A percentile compares a stretch with the other conserved stretches of the same genome.
Evolutionary conservation across 306 rosid genomes (phyloP).

Genomic region (Canavalia ensiformis): DNA sequence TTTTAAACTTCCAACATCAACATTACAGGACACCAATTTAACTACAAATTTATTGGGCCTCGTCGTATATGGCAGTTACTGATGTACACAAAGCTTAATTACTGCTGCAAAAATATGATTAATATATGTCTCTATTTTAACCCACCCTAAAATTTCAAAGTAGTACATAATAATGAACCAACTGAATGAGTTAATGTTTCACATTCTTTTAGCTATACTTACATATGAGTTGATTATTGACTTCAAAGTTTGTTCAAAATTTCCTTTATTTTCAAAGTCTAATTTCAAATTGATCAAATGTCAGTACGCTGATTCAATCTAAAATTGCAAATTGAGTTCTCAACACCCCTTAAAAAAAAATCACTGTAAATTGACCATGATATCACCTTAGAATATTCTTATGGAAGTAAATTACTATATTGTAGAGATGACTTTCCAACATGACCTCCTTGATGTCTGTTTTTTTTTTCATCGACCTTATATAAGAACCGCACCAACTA

Average conservation of each 20-base stretch:
- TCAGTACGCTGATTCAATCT: no score
- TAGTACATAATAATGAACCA: not conserved
- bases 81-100: not conserved
- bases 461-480: no score
- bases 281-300: constrained; percentile 24
- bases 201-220: not conserved
- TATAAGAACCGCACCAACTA: not conserved
- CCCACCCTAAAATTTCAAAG: not conserved
- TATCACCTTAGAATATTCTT: not conserved
- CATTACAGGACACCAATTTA: not conserved
- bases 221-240: not conserved
- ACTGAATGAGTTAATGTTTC: not conserved
- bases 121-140: not conserved
- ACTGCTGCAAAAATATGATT: not conserved
- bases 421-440: constrained; percentile 6
- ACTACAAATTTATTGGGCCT: not conserved
- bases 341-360: not conserved
- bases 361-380: constrained; percentile 7
- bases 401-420: not conserved
- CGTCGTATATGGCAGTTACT: no score
- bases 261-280: not conserved
- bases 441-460: not conserved
- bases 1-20: no score
- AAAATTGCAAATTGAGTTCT: constrained; percentile 21
- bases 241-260: not conserved